Evolutionary conservation across 2,329 filamentous ascomycete species (phyloP).

Genomic region (Blumeriella jaapii): DNA sequence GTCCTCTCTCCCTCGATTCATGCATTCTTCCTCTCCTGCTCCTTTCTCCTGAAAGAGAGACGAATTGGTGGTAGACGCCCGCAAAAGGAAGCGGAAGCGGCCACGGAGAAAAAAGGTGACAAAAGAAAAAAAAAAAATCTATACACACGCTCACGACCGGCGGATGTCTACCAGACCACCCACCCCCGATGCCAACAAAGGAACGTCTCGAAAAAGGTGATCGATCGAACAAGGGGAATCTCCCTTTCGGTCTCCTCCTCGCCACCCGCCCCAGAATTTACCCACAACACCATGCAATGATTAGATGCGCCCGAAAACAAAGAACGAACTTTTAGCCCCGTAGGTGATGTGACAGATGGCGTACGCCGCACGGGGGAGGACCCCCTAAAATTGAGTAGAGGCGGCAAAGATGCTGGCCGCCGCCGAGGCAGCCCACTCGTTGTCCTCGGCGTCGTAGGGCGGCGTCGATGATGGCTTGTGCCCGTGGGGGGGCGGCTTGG

Average conservation of each 20-base stretch:
- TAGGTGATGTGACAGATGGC: slow-evolving; percentile 24
- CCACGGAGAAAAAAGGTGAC: no score
- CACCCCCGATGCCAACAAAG: slow-evolving; percentile 15
- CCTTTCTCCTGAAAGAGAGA: no score
- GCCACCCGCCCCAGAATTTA: slow-evolving; percentile 15
- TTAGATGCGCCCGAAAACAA: slow-evolving; percentile 24
- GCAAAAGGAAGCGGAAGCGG: no score
- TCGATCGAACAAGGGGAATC: slow-evolving; percentile 12
- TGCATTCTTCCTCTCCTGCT: no score
- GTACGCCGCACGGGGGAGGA: slow-evolving; percentile 11
- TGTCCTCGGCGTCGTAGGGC: slow-evolving; percentile 87
- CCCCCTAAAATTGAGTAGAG: slow-evolving; percentile 45
- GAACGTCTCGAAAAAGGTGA: slow-evolving; percentile 20
- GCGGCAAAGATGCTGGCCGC: slow-evolving; percentile 72
- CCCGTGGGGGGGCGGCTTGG: slow-evolving; percentile 33
- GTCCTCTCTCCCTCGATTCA: no score
- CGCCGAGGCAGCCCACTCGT: slow-evolving; percentile 78
- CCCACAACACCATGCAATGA: slow-evolving; percentile 27
- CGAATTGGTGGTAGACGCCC: no score
- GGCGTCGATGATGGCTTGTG: slow-evolving; percentile 83
- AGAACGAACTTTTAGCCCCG: slow-evolving; percentile 26
- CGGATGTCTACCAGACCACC: no score
- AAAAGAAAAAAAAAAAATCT: no score
- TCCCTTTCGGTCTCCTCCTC: no score
- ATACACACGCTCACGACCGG: no score